Conservation (phyloP, 164 flowering plant species). For the Aristolochia contorta region DNA sequence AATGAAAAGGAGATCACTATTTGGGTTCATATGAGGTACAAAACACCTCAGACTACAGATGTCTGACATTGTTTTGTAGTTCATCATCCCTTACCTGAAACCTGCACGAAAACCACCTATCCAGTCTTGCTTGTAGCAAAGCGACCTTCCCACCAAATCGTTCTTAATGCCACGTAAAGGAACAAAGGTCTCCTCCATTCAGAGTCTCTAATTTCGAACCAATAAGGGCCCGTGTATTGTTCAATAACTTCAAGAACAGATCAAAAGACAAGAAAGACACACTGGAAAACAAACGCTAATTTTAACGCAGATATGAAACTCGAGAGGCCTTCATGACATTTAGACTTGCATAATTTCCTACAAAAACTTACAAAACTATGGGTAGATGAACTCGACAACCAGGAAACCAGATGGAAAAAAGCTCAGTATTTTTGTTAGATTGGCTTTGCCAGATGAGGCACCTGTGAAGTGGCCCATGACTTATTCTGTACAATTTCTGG, state of each 20-base stretch:
- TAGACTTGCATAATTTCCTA: conserved; percentile 26
- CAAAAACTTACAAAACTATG: conserved; percentile 12
- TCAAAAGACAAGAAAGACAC: conserved; percentile 7
- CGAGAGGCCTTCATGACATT: conserved; percentile 46
- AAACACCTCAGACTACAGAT: conserved; percentile 2
- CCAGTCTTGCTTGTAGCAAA: conserved; percentile 98
- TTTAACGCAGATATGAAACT: conserved; percentile 21
- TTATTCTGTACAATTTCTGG: conserved; percentile 8
- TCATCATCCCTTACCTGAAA: conserved; percentile 40
- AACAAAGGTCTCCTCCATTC: conserved; percentile 94
- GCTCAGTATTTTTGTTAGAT: conserved; percentile 10
- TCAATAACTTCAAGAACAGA: not conserved
- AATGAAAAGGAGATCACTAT: too few species aligned
- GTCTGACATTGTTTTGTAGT: too few species aligned
- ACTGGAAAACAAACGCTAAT: conserved; percentile 10
- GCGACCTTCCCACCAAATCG: conserved; percentile 68
- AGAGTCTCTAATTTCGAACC: conserved; percentile 5
- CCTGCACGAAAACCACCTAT: conserved; percentile 76
- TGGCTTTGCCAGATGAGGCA: conserved; percentile 8
- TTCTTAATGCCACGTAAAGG: conserved; percentile 91
- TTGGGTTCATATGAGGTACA: too few species aligned
- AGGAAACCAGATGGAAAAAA: conserved; percentile 6
- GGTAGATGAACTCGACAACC: conserved; percentile 27
- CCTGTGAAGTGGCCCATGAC: conserved; percentile 19
- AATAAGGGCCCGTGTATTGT: not conserved